Evolutionary conservation across 1,284 basidiomycete species (phyloP), one percentile per base, ranked within the genome.

Genomic region (Marasmius tenuissimus): DNA sequence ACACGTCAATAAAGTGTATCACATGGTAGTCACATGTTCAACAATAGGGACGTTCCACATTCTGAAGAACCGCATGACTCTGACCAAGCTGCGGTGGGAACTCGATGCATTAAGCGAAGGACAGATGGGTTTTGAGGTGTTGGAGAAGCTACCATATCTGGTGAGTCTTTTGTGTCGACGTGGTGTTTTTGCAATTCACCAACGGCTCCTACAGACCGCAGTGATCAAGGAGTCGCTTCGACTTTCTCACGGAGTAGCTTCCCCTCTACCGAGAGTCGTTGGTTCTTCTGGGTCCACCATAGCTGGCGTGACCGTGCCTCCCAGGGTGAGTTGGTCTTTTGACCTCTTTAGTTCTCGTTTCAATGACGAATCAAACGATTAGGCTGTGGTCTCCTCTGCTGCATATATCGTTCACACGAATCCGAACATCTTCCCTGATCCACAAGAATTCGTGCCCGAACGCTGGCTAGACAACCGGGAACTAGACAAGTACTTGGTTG

Each of bases 131-230:
- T 70, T 67, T 37, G 65, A 67, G 22, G 60, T 59, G 4, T 60
- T 76, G n/a, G 73, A 76, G 63, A 75, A 71, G 60, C 55, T 76
- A 45, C 72, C 75, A 8, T 76, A 75, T 61, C 60, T 76, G 60
- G 72, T 73, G 11, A 34, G 59, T 40, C 38, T 35, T 54, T 18
- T 22, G 40, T 20, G 38, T 18, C 16, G 34, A 14, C 49, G 38
- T 45, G 14, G 20, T 35, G 11, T 8, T 14, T 27, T 9, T 57
- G 18, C 34, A 14, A 27, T 6, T 45, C 20, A 33, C 37, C 40
- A n/a, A 22, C 22, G 4, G 11, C 16, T 39, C 35, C 3, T 20
- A 11, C 49, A 62, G 61, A 58, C 61, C 8, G 61, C 61, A 18
- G 58, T 62, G 20, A 62, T 62, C 38, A 62, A 62, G 54, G 61